Conservation (phyloP, 768 basidiomycete species). For the Naganishia vishniacii region DNA sequence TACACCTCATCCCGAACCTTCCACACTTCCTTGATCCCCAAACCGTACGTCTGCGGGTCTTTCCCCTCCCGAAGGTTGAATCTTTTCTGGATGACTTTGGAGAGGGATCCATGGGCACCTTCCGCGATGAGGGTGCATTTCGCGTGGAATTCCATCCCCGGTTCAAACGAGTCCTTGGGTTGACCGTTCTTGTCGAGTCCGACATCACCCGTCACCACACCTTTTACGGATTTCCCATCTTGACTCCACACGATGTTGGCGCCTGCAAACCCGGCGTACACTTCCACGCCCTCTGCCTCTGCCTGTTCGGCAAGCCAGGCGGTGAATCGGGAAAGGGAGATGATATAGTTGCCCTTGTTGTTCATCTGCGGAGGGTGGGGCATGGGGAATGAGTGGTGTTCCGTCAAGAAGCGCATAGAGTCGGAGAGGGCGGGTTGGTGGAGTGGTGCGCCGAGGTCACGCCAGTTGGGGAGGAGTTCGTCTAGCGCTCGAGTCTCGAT, state of each 20-base stretch:
- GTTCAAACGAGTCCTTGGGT: slow-evolving; percentile 83
- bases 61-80: slow-evolving; percentile 65
- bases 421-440: slow-evolving; percentile 71
- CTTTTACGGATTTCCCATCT: slow-evolving; percentile 61
- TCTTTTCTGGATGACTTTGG: slow-evolving; percentile 68
- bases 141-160: slow-evolving; percentile 91
- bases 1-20: slow-evolving; percentile 64
- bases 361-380: slow-evolving; percentile 97
- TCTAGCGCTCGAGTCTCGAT: slow-evolving; percentile 86
- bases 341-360: slow-evolving; percentile 87
- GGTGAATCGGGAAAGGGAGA: slow-evolving; percentile 80
- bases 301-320: slow-evolving; percentile 84
- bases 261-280: slow-evolving; percentile 96
- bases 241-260: slow-evolving; percentile 69
- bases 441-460: slow-evolving; percentile 66
- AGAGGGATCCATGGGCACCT: slow-evolving; percentile 86
- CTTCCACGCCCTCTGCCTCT: slow-evolving; percentile 77
- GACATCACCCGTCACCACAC: slow-evolving; percentile 88
- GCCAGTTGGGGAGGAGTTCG: slow-evolving; percentile 85
- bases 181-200: slow-evolving; percentile 71
- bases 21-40: slow-evolving; percentile 98
- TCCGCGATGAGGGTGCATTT: slow-evolving; percentile 89
- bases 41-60: slow-evolving; percentile 90
- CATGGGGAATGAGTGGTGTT: slow-evolving; percentile 64
- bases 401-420: slow-evolving; percentile 78